Conservation (phyloP, 1,284 basidiomycete species). For the Trametes sp. region DNA sequence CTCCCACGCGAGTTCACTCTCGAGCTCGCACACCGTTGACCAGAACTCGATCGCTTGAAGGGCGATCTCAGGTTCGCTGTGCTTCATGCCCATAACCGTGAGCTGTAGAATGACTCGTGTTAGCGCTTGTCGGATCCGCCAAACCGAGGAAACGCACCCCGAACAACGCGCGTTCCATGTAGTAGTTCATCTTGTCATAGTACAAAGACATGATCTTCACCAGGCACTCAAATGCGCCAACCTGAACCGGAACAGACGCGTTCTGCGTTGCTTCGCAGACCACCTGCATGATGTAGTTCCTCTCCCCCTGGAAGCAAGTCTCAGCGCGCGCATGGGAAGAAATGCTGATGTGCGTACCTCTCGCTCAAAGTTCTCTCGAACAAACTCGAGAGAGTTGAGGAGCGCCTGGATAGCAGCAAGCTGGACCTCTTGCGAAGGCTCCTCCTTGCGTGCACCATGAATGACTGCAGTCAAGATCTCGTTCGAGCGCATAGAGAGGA, state of each 20-base stretch:
- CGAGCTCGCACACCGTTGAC: constrained; percentile 99
- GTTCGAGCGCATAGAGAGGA: constrained; percentile 89
- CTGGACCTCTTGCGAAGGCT: constrained; percentile 93
- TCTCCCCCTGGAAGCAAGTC: constrained; percentile 78
- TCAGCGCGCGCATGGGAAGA: constrained; percentile 3
- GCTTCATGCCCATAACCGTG: constrained; percentile 99
- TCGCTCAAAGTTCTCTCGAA: constrained; percentile 96
- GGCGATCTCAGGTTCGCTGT: constrained; percentile 90
- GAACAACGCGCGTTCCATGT: constrained; percentile 99
- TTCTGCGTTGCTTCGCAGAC: constrained; percentile 99
- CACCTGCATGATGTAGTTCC: constrained; percentile 99
- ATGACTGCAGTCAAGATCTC: constrained; percentile 99
- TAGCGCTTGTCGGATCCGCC: constrained; percentile 32
- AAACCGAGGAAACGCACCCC: constrained; percentile 70
- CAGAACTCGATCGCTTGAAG: constrained; percentile 99
- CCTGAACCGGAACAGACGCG: constrained; percentile 80
- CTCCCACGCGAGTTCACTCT: constrained; percentile 93
- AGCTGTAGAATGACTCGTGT: constrained; percentile 57
- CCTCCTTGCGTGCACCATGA: constrained; percentile 97
- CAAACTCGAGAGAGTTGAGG: constrained; percentile 97
- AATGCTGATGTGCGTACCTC: too few relatives aligned
- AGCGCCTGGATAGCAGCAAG: constrained; percentile 94
- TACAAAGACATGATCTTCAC: constrained; percentile 98
- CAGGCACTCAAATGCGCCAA: constrained; percentile 93
- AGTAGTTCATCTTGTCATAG: constrained; percentile 99